Evolutionary conservation across 139 green algal species (phyloP).

Genomic region (Gonium pectorale): DNA sequence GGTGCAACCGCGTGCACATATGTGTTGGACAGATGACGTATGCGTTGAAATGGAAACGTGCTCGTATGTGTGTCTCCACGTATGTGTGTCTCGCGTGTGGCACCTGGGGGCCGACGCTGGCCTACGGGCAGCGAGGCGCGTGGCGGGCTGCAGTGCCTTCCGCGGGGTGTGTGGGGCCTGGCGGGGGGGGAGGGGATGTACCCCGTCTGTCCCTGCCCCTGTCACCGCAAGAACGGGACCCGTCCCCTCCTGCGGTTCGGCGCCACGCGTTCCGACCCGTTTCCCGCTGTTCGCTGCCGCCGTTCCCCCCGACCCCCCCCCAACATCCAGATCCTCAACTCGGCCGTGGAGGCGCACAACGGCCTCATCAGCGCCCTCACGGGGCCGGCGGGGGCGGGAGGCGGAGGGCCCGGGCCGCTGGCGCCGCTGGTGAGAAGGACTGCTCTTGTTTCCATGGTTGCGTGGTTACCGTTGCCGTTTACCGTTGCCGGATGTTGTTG

Average conservation of each 20-base stretch:
- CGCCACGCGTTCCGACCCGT: not conserved
- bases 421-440: not conserved
- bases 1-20: no score
- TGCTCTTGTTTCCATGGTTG: not conserved
- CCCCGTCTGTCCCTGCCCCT: not conserved
- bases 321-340: conserved; percentile 20
- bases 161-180: not conserved
- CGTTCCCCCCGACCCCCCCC: not conserved
- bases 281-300: not conserved
- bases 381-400: not conserved
- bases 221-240: not conserved
- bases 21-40: no score
- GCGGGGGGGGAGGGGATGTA: not conserved
- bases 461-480: not conserved
- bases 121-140: no score
- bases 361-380: conserved; percentile 12
- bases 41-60: no score
- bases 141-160: not conserved
- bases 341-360: conserved; percentile 37
- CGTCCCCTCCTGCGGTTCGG: not conserved
- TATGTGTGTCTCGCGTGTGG: no score
- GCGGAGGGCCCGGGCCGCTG: not conserved
- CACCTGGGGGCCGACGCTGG: no score
- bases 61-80: no score
- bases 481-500: not conserved